Percentiles rank a stretch among this genome's conserved stretches.
These are phyloP conservation scores for Cutaneotrichosporon mucoides DNA, from an alignment of 1,284 basidiomycete species.

Conservation along the genomic window DNA sequence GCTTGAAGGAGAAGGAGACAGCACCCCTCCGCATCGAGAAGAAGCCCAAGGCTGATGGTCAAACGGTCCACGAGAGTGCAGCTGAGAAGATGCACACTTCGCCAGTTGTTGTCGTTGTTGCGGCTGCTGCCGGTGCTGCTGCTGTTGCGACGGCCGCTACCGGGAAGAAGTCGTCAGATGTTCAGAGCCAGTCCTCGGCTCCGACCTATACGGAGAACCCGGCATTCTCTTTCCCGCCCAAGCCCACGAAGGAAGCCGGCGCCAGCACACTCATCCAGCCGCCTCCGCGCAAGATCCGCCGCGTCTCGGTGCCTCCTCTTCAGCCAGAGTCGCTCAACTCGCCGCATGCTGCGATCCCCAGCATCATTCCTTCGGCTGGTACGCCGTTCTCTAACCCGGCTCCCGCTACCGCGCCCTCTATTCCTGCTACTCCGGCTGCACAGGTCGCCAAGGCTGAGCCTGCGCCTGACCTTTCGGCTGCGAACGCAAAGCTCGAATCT, in stretches of 20 bases:
- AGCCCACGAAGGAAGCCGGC: not conserved
- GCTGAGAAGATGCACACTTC: too few relatives aligned
- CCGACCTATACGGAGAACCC: not conserved
- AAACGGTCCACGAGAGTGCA: too few relatives aligned
- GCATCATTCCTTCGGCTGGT: not conserved
- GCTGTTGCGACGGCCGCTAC: not conserved
- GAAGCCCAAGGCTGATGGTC: not conserved
- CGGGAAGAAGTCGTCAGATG: not conserved
- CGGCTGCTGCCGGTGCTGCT: not conserved
- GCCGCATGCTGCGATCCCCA: not conserved
- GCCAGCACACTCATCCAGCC: not conserved
- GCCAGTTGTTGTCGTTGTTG: not conserved
- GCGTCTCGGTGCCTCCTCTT: not conserved
- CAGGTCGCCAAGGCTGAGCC: too few relatives aligned
- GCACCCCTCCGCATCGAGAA: not conserved
- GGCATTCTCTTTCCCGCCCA: not conserved
- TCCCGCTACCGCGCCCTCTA: too few relatives aligned
- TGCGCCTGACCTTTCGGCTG: too few relatives aligned
- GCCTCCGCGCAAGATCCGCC: conserved; percentile 1
- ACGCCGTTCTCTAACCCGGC: not conserved
- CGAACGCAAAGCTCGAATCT: not conserved
- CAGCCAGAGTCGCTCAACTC: conserved; percentile 3
- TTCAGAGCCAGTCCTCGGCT: not conserved
- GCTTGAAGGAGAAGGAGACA: not conserved
- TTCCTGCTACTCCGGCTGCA: too few relatives aligned